Percentiles rank a stretch among this genome's conserved stretches.
Evolutionary conservation across 768 basidiomycete species (phyloP).

Genomic region (Russula virescens): DNA sequence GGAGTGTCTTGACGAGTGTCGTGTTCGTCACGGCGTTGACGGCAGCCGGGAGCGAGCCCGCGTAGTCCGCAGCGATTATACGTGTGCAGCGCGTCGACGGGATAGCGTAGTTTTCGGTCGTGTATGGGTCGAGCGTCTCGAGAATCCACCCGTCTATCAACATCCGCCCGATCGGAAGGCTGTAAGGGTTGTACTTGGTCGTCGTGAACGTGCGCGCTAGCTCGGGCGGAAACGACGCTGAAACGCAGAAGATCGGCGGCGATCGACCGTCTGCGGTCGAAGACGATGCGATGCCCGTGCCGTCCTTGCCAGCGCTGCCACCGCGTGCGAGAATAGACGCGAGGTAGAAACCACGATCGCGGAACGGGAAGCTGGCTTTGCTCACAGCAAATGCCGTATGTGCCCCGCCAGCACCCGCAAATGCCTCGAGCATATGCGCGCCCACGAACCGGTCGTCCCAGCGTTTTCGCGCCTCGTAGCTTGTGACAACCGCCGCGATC

Average conservation of each 20-base stretch:
- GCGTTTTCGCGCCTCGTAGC: slow-evolving; percentile 62
- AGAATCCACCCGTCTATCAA: slow-evolving; percentile 93
- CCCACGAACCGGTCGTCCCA: slow-evolving; percentile 88
- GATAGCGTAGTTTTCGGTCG: slow-evolving; percentile 88
- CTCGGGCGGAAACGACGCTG: slow-evolving; percentile 74
- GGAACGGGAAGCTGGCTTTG: slow-evolving; percentile 84
- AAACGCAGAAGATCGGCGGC: slow-evolving; percentile 74
- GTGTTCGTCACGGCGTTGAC: slow-evolving; percentile 84
- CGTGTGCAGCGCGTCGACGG: slow-evolving; percentile 88
- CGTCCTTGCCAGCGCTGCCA: slow-evolving; percentile 33
- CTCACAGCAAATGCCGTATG: slow-evolving; percentile 66
- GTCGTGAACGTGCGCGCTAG: slow-evolving; percentile 49
- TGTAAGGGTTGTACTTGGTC: slow-evolving; percentile 69
- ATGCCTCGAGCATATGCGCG: slow-evolving; percentile 65
- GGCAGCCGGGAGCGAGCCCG: slow-evolving; percentile 77
- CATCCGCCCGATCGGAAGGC: slow-evolving; percentile 70
- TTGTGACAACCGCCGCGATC: slow-evolving; percentile 64
- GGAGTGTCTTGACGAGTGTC: slow-evolving; percentile 62
- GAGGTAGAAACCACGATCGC: slow-evolving; percentile 81
- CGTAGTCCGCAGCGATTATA: slow-evolving; percentile 79
- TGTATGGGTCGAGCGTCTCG: slow-evolving; percentile 94
- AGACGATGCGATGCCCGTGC: neutral
- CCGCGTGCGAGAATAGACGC: slow-evolving; percentile 67
- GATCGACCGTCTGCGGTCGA: slow-evolving; percentile 25
- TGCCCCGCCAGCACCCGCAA: slow-evolving; percentile 53